Percentiles rank a stretch among this genome's conserved stretches.
Evolutionary conservation across 2,329 filamentous ascomycete species (phyloP).

Genomic region (Orbilia javanica): DNA sequence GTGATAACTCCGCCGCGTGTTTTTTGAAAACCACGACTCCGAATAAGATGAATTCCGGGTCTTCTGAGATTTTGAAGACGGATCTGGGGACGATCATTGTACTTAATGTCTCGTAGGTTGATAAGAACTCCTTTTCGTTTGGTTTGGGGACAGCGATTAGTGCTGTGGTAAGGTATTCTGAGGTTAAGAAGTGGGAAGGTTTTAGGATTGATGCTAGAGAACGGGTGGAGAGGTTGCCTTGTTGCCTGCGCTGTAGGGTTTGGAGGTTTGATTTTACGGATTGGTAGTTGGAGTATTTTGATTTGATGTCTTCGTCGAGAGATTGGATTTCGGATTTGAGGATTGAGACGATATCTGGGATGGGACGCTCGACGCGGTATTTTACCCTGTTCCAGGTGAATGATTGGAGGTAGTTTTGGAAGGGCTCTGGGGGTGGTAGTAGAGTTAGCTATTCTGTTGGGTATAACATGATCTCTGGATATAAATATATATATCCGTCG

Average conservation of each 20-base stretch:
- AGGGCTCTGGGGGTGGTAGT: constrained; percentile 76
- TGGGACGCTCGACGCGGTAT: constrained; percentile 90
- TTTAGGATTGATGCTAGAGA: constrained; percentile 91
- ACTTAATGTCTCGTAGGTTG: constrained; percentile 86
- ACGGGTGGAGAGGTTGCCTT: constrained; percentile 90
- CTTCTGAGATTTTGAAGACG: constrained; percentile 80
- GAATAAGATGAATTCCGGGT: constrained; percentile 90
- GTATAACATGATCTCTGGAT: no score
- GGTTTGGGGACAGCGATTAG: constrained; percentile 87
- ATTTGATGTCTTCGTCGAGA: constrained; percentile 95
- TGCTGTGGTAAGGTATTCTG: constrained; percentile 96
- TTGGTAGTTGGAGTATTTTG: constrained; percentile 95
- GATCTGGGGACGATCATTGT: constrained; percentile 96
- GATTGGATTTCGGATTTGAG: constrained; percentile 86
- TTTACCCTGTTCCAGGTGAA: constrained; percentile 99
- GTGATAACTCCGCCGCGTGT: constrained; percentile 84
- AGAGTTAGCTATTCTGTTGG: constrained; percentile 32
- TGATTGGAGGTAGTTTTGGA: constrained; percentile 87
- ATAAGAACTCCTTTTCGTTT: constrained; percentile 86
- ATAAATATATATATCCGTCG: not conserved
- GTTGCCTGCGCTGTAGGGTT: constrained; percentile 83
- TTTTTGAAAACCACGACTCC: constrained; percentile 96
- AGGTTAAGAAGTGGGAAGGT: constrained; percentile 82
- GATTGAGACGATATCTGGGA: constrained; percentile 86
- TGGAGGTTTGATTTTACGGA: constrained; percentile 86